These are phyloP conservation scores for Samsoniella hepiali DNA, from an alignment of 2,329 filamentous ascomycete species.

Conservation along the genomic window DNA sequence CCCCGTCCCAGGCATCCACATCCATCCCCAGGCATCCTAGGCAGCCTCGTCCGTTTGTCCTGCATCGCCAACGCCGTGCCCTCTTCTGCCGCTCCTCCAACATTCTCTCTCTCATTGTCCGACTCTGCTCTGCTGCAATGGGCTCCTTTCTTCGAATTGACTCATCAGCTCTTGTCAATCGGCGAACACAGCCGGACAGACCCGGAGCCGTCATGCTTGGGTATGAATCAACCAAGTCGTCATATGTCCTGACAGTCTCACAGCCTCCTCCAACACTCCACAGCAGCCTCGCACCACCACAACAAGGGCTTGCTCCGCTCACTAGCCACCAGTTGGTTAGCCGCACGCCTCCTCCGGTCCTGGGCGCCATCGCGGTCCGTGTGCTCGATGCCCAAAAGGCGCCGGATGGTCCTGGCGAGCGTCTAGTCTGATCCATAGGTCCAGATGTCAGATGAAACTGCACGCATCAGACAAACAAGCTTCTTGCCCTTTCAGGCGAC, in stretches of 20 bases:
- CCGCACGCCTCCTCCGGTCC: not conserved
- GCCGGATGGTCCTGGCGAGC: no score
- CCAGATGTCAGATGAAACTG: not conserved
- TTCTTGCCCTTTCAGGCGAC: not conserved
- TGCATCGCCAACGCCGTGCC: not conserved
- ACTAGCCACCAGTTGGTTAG: not conserved
- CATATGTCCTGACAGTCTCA: not conserved
- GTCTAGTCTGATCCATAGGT: not conserved
- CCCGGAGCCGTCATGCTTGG: not conserved
- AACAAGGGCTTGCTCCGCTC: not conserved
- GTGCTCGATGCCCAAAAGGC: not conserved
- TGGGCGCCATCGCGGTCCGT: not conserved
- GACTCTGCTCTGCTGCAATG: not conserved
- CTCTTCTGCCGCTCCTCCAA: not conserved
- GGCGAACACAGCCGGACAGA: not conserved
- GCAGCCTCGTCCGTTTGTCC: conserved; percentile 5
- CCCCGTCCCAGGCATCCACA: not conserved
- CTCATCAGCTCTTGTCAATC: not conserved
- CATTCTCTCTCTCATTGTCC: not conserved
- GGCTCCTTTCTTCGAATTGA: conserved; percentile 1
- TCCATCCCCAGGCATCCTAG: not conserved
- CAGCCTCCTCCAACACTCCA: not conserved
- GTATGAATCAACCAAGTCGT: not conserved
- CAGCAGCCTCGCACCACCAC: conserved; percentile 2
- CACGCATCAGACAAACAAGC: not conserved